phyloP scores from a whole-genome alignment of 306 rosid genomes.

The Dalbergia cultrata region DNA sequence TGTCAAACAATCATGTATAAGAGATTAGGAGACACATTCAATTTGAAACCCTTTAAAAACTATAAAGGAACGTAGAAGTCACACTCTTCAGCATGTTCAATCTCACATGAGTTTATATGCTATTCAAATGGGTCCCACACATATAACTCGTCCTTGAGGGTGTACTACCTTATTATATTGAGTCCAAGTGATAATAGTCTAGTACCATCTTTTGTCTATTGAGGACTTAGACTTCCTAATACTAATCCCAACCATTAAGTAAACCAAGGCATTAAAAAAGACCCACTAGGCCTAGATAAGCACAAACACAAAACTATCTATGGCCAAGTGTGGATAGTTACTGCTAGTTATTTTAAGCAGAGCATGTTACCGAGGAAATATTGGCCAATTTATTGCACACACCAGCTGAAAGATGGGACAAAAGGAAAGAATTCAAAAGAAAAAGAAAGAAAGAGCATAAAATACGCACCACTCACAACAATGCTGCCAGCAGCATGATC shows the following conservation, averaged over 20 bases:
- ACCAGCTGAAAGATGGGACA: neutral
- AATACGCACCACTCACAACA: slow-evolving; percentile 78
- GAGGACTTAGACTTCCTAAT: neutral
- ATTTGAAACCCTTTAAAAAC: neutral
- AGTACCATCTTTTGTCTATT: neutral
- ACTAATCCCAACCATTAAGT: neutral
- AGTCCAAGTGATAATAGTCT: neutral
- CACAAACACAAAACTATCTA: neutral
- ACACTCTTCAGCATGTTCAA: neutral
- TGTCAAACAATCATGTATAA: slow-evolving; percentile 18
- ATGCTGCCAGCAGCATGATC: slow-evolving; percentile 98
- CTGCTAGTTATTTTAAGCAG: slow-evolving; percentile 13
- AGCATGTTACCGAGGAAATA: slow-evolving; percentile 30
- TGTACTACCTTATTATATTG: neutral
- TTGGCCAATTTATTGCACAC: neutral
- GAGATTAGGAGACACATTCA: slow-evolving; percentile 27
- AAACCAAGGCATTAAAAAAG: slow-evolving; percentile 9
- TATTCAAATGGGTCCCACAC: neutral
- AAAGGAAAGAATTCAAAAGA: slow-evolving; percentile 28
- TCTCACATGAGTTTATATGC: neutral
- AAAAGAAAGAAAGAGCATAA: neutral
- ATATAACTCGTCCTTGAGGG: slow-evolving; percentile 14
- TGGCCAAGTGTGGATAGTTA: slow-evolving; percentile 14
- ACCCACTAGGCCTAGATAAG: neutral
- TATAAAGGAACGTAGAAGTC: neutral